Percentiles rank a stretch among this genome's conserved stretches.
phyloP scores from a whole-genome alignment of 345 rosid species.

The Passiflora organensis region DNA sequence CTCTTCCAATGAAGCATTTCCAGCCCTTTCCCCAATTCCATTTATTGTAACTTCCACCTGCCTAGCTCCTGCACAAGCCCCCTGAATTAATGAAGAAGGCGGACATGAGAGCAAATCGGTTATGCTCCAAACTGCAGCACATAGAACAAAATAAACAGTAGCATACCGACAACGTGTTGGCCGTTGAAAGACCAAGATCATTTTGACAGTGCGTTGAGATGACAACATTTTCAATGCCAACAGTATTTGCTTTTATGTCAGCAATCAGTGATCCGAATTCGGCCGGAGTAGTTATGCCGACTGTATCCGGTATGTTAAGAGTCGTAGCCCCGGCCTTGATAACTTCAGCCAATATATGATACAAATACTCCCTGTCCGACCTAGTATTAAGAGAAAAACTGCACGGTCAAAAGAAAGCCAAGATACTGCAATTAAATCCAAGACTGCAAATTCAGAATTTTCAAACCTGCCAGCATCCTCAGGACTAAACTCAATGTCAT shows the following conservation, averaged over 20 bases:
- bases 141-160: slow-evolving; percentile 7
- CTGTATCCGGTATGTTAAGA: slow-evolving; percentile 91
- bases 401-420: background rate
- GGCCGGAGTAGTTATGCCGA: slow-evolving; percentile 69
- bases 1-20: slow-evolving; percentile 98
- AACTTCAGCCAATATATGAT: slow-evolving; percentile 79
- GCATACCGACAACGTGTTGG: slow-evolving; percentile 84
- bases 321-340: slow-evolving; percentile 97
- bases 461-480: slow-evolving; percentile 88
- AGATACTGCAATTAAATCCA: background rate
- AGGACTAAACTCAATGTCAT: slow-evolving; percentile 90
- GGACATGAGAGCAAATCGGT: slow-evolving; percentile 18
- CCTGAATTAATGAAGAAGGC: slow-evolving; percentile 41
- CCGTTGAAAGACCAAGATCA: slow-evolving; percentile 99
- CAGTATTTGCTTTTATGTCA: slow-evolving; percentile 81
- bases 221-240: slow-evolving; percentile 77
- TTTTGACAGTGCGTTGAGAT: slow-evolving; percentile 97
- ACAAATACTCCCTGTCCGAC: slow-evolving; percentile 79
- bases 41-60: slow-evolving; percentile 93
- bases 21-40: slow-evolving; percentile 99
- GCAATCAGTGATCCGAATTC: slow-evolving; percentile 87
- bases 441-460: background rate
- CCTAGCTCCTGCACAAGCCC: slow-evolving; percentile 86
- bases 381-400: slow-evolving; percentile 25
- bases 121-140: background rate